These are phyloP conservation scores for Orbilia brochopaga DNA, from an alignment of 2,329 filamentous ascomycete genomes.

Conservation along the genomic window DNA sequence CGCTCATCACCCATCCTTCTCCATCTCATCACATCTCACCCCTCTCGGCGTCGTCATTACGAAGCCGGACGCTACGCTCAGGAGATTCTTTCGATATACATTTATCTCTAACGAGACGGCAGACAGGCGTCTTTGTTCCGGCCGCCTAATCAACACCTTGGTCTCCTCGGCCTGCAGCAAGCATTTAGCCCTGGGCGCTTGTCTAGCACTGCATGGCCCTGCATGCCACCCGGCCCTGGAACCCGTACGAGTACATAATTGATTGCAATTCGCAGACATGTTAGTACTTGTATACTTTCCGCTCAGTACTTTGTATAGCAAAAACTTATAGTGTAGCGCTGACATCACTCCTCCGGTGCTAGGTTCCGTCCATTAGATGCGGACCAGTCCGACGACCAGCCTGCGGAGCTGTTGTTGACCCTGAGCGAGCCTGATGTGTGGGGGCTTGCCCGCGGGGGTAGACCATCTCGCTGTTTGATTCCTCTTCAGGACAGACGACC, in stretches of 20 bases:
- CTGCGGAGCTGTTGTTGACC: too few species aligned
- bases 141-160: background rate
- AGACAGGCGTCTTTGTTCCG: conserved; percentile 30
- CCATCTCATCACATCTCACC: background rate
- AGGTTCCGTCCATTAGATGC: too few species aligned
- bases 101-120: conserved; percentile 4
- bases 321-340: too few species aligned
- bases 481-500: too few species aligned
- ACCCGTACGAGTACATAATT: background rate
- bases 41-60: background rate
- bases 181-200: background rate
- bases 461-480: too few species aligned
- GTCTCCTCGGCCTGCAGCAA: background rate
- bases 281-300: too few species aligned
- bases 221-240: background rate
- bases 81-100: background rate
- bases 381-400: too few species aligned
- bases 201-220: background rate
- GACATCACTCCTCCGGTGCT: too few species aligned
- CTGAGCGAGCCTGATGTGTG: too few species aligned
- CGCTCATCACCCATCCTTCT: background rate
- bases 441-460: too few species aligned
- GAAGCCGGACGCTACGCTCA: background rate
- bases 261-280: too few species aligned
- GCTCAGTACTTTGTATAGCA: too few species aligned